These are phyloP conservation scores for Trypanosoma lewisi DNA, from an alignment of 208 protist genomes.

Conservation along the genomic window DNA sequence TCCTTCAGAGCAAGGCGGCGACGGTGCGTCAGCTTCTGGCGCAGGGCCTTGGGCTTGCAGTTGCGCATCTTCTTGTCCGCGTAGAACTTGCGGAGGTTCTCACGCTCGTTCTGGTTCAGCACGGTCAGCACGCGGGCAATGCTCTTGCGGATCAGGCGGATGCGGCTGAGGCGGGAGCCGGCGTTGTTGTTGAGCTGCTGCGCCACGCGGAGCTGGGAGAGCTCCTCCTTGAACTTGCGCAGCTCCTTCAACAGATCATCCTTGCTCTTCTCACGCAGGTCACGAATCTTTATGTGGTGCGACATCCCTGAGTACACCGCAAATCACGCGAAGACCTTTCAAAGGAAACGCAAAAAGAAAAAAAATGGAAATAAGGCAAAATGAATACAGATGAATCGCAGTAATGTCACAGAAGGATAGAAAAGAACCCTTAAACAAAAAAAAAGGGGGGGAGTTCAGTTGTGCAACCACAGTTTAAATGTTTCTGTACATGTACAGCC, in stretches of 20 bases:
- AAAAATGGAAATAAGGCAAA: slow-evolving; percentile 10
- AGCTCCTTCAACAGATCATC: slow-evolving; percentile 97
- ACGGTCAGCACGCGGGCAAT: slow-evolving; percentile 97
- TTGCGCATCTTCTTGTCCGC: slow-evolving; percentile 85
- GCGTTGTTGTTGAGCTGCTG: slow-evolving; percentile 92
- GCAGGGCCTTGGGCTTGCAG: slow-evolving; percentile 78
- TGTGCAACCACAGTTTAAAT: too few relatives aligned
- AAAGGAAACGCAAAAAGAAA: slow-evolving; percentile 1
- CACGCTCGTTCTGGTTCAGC: slow-evolving; percentile 95
- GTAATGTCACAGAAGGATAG: background rate
- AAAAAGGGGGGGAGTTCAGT: too few relatives aligned
- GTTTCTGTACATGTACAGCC: too few relatives aligned
- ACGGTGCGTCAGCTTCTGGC: slow-evolving; percentile 85
- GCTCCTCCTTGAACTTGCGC: slow-evolving; percentile 96
- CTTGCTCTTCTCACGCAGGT: slow-evolving; percentile 94
- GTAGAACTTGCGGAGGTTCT: slow-evolving; percentile 94
- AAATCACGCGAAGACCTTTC: background rate
- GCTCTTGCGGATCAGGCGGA: slow-evolving; percentile 95
- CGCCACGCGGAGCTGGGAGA: slow-evolving; percentile 94
- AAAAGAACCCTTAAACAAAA: background rate
- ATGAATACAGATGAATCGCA: background rate
- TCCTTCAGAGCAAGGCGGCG: slow-evolving; percentile 84
- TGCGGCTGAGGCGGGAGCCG: slow-evolving; percentile 93
- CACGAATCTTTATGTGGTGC: slow-evolving; percentile 84
- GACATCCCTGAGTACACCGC: slow-evolving; percentile 52